Percentiles rank a stretch among this genome's conserved stretches.
Evolutionary conservation across 2,329 filamentous ascomycete genomes (phyloP).

Genomic region (Lachnellula hyalina): DNA sequence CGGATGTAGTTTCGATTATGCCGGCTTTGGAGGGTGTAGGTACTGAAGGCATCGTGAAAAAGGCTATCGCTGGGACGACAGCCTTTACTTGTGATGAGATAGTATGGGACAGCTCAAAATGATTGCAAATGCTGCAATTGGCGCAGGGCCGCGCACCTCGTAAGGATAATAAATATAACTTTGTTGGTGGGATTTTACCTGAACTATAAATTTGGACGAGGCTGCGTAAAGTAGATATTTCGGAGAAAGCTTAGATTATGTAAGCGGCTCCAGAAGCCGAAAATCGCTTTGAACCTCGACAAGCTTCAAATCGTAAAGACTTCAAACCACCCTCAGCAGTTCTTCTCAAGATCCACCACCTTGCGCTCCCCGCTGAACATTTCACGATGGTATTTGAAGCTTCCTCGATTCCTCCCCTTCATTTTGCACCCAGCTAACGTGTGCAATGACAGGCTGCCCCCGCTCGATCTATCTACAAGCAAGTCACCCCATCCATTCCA

Average conservation of each 20-base stretch:
- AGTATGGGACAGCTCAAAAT: not conserved
- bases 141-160: not conserved
- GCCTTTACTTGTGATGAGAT: not conserved
- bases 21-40: constrained; percentile 54
- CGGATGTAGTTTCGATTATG: constrained; percentile 69
- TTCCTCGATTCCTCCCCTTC: not conserved
- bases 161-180: too few species aligned
- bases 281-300: constrained; percentile 6
- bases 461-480: constrained; percentile 29
- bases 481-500: constrained; percentile 21
- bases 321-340: constrained; percentile 15
- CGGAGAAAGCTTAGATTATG: constrained; percentile 1
- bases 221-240: constrained; percentile 2
- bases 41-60: constrained; percentile 33
- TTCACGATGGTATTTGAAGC: constrained; percentile 29
- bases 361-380: constrained; percentile 9
- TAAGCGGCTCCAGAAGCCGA: not conserved
- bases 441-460: constrained; percentile 27
- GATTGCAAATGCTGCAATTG: not conserved
- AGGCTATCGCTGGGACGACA: not conserved
- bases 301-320: constrained; percentile 17
- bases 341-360: constrained; percentile 8
- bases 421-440: constrained; percentile 16
- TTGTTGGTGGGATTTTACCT: not conserved
- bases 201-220: not conserved